Percentiles rank a stretch among this genome's conserved stretches.
Conservation (phyloP, 768 basidiomycete genomes). For the Butyriboletus loyo region DNA sequence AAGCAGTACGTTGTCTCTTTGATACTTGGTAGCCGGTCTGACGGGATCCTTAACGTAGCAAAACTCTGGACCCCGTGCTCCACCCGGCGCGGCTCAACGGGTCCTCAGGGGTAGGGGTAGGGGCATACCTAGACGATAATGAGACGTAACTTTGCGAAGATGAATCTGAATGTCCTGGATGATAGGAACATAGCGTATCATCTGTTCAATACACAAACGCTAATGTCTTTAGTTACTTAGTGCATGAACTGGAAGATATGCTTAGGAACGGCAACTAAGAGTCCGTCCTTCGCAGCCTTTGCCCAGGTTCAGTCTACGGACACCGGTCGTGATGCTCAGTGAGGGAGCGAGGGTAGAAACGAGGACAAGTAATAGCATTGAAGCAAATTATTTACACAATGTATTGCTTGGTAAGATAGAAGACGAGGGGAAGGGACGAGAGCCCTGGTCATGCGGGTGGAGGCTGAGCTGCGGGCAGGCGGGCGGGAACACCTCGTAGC, state of each 20-base stretch:
- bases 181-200: conserved; percentile 18
- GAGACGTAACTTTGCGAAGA: conserved; percentile 10
- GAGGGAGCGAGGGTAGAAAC: no score
- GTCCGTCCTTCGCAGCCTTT: no score
- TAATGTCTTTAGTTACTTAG: conserved; percentile 3
- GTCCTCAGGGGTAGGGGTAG: conserved; percentile 86
- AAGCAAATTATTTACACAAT: no score
- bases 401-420: no score
- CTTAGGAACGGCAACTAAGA: not conserved
- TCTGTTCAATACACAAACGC: conserved; percentile 15
- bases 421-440: no score
- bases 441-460: no score
- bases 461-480: no score
- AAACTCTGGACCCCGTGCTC: conserved; percentile 83
- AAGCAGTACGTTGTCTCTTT: conserved; percentile 58
- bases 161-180: conserved; percentile 2
- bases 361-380: no score
- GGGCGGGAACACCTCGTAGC: no score
- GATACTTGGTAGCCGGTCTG: conserved; percentile 6
- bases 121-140: conserved; percentile 70
- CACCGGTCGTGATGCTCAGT: no score
- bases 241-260: not conserved
- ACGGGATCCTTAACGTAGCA: conserved; percentile 42
- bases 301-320: no score
- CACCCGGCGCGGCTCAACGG: conserved; percentile 86